Base-by-base conservation (phyloP, 768 basidiomycete genomes). In the Pleurotus cornucopiae region DNA sequence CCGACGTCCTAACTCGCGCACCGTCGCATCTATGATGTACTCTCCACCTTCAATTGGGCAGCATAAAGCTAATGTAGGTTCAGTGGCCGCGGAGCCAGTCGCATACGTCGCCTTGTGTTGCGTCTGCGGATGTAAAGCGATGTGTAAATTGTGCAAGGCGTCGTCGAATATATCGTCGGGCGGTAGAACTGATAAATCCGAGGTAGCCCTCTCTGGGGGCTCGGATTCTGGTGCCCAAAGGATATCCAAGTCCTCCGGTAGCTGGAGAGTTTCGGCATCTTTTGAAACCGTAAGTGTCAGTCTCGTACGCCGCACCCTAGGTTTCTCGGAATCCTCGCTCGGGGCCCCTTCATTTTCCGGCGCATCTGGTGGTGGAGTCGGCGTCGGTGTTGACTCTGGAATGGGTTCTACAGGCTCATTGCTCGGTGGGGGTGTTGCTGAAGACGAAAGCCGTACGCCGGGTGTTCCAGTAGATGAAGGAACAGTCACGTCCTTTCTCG, bases 41-140 rank as follows among this genome's bases (percentile, higher is more conserved):
- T 92, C 87, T 4, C 91, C 92, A 34, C 94, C 94, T 67, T 77
- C 80, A 57, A 92, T 86, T 5, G 94, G 95, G 60, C 89, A 92
- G 68, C 91, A 93, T 4, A 95, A 70, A 0, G 84, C 89, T n/a
- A 95, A 73, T 0, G 89, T 91, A 3, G 93, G 93, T 66, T 94
- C 92, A 26, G 82, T 63, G 0, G 81, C 37, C 39, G 78, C 23
- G 82, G 74, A 13, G 80, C 82, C 5, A 78, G 65, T 2, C 12
- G 82, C 57, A 69, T 85, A 86, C 0, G 83, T 74, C 11, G 90
- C 85, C 16, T 83, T 79, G 60, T 90, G 83, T 66, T 94, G 91
- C 4, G 85, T 87, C 68, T 89, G 84, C 2, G 92, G 89, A 68
- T 91, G 91, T 34, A 94, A 74, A 3, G 87, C 80, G 57, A 94